These are phyloP conservation scores for Candolleomyces aberdarensis DNA, from an alignment of 768 basidiomycete species.

Conservation along the genomic window DNA sequence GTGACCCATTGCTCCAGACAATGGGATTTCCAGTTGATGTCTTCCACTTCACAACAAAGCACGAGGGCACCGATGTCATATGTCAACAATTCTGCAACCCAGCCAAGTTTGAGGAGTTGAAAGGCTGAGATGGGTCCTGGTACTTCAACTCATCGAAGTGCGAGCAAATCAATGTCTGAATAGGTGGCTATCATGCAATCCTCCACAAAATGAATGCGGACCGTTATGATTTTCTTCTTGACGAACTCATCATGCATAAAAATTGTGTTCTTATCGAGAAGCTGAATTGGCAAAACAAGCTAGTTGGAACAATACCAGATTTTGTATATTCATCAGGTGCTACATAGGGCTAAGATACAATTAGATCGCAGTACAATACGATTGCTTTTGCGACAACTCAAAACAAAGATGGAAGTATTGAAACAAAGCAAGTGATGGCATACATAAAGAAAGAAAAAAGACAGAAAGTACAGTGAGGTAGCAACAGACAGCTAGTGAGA, in stretches of 20 bases:
- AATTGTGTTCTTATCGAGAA: conserved; percentile 1
- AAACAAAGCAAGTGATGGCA: too few species aligned
- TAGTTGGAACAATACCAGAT: too few species aligned
- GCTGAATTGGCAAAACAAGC: neutral
- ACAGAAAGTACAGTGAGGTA: too few species aligned
- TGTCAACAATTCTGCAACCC: conserved; percentile 27
- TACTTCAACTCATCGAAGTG: conserved; percentile 31
- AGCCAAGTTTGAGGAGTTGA: conserved; percentile 16
- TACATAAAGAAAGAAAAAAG: too few species aligned
- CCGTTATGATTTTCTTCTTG: conserved; percentile 30
- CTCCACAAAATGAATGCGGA: conserved; percentile 24
- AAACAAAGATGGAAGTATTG: too few species aligned
- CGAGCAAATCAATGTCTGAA: conserved; percentile 33
- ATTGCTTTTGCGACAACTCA: too few species aligned
- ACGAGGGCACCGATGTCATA: conserved; percentile 18
- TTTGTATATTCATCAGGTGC: neutral
- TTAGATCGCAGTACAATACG: neutral
- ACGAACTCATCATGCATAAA: conserved; percentile 27
- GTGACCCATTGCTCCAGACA: conserved; percentile 17
- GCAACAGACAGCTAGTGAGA: too few species aligned
- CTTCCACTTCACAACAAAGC: conserved; percentile 25
- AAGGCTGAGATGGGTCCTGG: conserved; percentile 15
- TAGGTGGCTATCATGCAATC: conserved; percentile 25
- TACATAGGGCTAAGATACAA: neutral
- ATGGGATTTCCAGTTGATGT: conserved; percentile 19